Evolutionary conservation across 148 eudicot genomes (phyloP), one percentile per base, ranked within the genome.

Genomic region (Chenopodium berlandieri): DNA sequence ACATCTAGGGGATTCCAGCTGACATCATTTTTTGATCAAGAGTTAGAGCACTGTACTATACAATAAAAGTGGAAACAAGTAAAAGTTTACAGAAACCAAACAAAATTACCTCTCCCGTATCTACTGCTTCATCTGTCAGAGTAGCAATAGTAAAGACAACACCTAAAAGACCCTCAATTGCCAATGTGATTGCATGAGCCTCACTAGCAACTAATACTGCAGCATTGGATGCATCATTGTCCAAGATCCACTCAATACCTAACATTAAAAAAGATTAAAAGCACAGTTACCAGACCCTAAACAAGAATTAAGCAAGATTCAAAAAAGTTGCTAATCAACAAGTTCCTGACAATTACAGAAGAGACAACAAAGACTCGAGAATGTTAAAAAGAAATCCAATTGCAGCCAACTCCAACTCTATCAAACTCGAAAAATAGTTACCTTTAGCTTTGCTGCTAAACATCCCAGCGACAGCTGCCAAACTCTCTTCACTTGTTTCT

Each of bases 391-490:
- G 70, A 60, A 37, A 44, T 68, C 58, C 37, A 56, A 20, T 70
- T 73, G 47, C 32, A 40, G 10, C n/a, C 68, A 37, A 66, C 64
- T 73, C 31, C 23, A 65, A 54, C 73, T 31, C 25, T 71, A 71
- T 48, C 70, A 78, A 74, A 52, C 65, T 78, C 63, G 23, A 65
- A 40, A 66, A 75, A 64, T 73, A 47, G 83, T 63, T 82, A 94
- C 99, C 99, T 89, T 94, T 96, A 70, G 99, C 98, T 89, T 96
- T 96, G 85, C 99, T 96, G 84, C 91, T 96, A 82, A 96, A 96
- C 99, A 96, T 96, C 88, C 99, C 99, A 67, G 99, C 99, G 84
- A 96, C 98, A 85, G 99, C 99, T 47, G 98, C 95, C 87, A 96
- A 85, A 85, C 98, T 94, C 86, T 96, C 99, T 83, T 96, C 98